Evolutionary conservation across 371 early-diverging fungal species (phyloP).

Genomic region (Rhizopus sp.): DNA sequence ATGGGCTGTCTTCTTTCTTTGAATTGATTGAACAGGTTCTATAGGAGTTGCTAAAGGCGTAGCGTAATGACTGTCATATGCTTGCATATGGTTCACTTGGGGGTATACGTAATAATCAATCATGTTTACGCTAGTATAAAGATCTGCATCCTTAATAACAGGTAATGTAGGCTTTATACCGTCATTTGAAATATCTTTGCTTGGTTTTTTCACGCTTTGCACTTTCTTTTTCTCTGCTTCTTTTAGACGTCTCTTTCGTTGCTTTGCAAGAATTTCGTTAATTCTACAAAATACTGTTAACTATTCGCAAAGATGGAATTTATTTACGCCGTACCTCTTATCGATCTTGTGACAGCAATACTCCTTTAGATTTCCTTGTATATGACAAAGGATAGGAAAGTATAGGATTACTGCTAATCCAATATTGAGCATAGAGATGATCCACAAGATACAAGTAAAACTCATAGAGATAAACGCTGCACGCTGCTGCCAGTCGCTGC

Average conservation of each 20-base stretch:
- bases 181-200: background rate
- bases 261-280: constrained; percentile 38
- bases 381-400: constrained; percentile 76
- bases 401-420: constrained; percentile 74
- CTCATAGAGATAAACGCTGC: constrained; percentile 48
- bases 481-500: constrained; percentile 37
- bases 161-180: constrained; percentile 13
- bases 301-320: background rate
- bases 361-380: constrained; percentile 90
- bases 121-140: constrained; percentile 14
- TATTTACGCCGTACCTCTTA: constrained; percentile 59
- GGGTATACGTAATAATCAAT: too few species aligned
- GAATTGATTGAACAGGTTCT: too few species aligned
- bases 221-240: constrained; percentile 25
- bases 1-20: constrained; percentile 1
- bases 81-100: too few species aligned
- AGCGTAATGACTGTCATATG: too few species aligned
- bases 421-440: constrained; percentile 56
- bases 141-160: constrained; percentile 11
- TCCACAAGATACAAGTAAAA: constrained; percentile 72
- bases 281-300: constrained; percentile 19
- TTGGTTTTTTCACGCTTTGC: constrained; percentile 23
- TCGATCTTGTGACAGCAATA: constrained; percentile 91
- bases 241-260: constrained; percentile 31
- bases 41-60: too few species aligned